These are phyloP conservation scores for Phialocephala sp. DNA, from an alignment of 2,329 filamentous ascomycete genomes.

Conservation along the genomic window DNA sequence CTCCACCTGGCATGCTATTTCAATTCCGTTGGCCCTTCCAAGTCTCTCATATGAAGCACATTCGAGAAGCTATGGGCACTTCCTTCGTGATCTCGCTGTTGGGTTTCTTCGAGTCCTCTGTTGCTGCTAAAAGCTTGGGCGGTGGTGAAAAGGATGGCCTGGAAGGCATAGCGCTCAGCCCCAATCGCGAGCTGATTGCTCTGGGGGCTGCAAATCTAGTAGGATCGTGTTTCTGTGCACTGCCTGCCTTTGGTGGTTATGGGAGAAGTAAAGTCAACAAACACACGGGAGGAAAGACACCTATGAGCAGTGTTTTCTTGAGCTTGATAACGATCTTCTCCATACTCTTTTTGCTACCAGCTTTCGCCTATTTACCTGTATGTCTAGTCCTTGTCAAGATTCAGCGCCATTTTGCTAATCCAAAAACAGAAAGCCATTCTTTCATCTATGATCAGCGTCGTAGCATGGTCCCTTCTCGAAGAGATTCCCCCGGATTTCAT, in stretches of 20 bases:
- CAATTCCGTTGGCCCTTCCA: slow-evolving; percentile 87
- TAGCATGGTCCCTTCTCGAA: slow-evolving; percentile 93
- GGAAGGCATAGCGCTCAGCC: slow-evolving; percentile 80
- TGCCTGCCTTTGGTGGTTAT: slow-evolving; percentile 95
- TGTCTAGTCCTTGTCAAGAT: slow-evolving; percentile 46
- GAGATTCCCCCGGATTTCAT: slow-evolving; percentile 90
- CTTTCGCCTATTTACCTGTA: slow-evolving; percentile 95
- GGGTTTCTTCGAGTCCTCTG: slow-evolving; percentile 98
- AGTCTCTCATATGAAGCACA: slow-evolving; percentile 76
- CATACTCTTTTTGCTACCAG: slow-evolving; percentile 82
- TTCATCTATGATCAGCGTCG: slow-evolving; percentile 91
- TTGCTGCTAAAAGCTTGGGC: slow-evolving; percentile 90
- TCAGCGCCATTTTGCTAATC: slow-evolving; percentile 29
- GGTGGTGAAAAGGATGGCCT: slow-evolving; percentile 68
- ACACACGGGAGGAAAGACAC: slow-evolving; percentile 87
- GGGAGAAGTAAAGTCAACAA: slow-evolving; percentile 95
- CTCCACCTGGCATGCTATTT: slow-evolving; percentile 73
- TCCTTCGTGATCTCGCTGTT: slow-evolving; percentile 92
- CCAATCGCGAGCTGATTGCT: slow-evolving; percentile 92
- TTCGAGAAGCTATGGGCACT: slow-evolving; percentile 85
- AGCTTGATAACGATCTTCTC: slow-evolving; percentile 82
- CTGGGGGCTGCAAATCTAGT: slow-evolving; percentile 90
- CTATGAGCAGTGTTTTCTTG: slow-evolving; percentile 90
- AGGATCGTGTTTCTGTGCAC: slow-evolving; percentile 87
- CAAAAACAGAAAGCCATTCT: slow-evolving; percentile 83